These are phyloP conservation scores for Scutellaria barbata DNA, from an alignment of 257 asterid genomes.

Conservation along the genomic window DNA sequence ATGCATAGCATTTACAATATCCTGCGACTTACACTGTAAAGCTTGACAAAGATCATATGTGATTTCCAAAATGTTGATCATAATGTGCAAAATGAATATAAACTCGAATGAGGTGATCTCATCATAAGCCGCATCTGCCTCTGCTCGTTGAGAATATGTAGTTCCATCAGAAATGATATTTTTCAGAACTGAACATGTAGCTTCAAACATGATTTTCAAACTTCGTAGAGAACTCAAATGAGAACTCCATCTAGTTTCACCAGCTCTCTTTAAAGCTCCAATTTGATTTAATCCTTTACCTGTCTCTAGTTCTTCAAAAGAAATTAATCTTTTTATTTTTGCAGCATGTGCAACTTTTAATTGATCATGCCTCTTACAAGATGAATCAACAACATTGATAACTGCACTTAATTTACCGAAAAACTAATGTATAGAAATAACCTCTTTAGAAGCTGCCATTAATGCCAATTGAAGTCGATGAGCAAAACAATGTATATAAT, in stretches of 20 bases:
- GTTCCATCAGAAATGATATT: too few relatives aligned
- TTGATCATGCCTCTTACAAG: background rate
- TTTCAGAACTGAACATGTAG: too few relatives aligned
- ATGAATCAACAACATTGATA: background rate
- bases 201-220: background rate
- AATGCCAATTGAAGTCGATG: background rate
- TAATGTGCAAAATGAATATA: slow-evolving; percentile 10
- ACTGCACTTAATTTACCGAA: too few relatives aligned
- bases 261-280: background rate
- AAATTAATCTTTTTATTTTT: too few relatives aligned
- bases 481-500: background rate
- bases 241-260: background rate
- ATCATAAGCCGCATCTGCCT: background rate
- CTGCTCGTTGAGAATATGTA: too few relatives aligned
- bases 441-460: background rate
- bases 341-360: too few relatives aligned
- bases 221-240: background rate
- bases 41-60: background rate
- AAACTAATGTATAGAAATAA: background rate
- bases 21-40: background rate
- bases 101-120: background rate
- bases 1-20: background rate
- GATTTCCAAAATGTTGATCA: background rate
- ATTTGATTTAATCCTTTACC: background rate
- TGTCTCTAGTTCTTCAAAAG: too few relatives aligned